phyloP scores from a whole-genome alignment of 768 basidiomycete species.

The Tylopilus felleus region DNA sequence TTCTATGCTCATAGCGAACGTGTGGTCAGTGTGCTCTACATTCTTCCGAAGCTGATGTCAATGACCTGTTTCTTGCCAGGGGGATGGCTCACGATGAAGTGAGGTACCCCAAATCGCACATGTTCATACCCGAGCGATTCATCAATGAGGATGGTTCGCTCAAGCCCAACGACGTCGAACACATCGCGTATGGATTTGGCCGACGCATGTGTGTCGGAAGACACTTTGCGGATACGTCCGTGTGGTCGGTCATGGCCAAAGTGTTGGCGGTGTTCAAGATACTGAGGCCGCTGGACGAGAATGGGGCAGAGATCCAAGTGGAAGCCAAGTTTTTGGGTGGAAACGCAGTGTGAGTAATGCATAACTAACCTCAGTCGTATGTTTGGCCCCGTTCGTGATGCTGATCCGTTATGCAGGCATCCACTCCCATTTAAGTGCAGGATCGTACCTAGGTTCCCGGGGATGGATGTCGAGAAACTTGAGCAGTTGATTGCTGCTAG shows the following conservation, averaged over 20 bases:
- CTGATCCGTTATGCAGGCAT: neutral
- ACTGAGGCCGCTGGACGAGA: neutral
- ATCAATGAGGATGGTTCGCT: neutral
- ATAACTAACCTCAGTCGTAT: rapidly evolving
- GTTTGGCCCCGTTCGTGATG: neutral
- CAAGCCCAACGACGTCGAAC: neutral
- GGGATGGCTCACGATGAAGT: neutral
- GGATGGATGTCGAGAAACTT: neutral
- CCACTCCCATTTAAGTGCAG: neutral
- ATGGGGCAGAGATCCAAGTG: neutral
- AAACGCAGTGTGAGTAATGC: neutral
- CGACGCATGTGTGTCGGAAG: conserved; percentile 18
- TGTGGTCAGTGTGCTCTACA: conserved; percentile 20
- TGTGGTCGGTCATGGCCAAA: neutral
- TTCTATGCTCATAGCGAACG: conserved; percentile 23
- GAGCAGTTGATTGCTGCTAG: neutral
- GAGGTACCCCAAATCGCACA: neutral
- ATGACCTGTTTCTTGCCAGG: neutral
- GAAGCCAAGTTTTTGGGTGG: conserved; percentile 3
- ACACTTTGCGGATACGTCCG: conserved; percentile 8
- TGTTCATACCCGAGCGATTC: neutral
- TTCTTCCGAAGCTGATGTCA: neutral
- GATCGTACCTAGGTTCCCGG: neutral
- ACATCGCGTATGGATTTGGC: conserved; percentile 12
- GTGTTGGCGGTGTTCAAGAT: conserved; percentile 1